Evolutionary conservation across 441 rosid species (phyloP), one percentile per base, ranked within the genome.

Genomic region (Erysimum cheiri): DNA sequence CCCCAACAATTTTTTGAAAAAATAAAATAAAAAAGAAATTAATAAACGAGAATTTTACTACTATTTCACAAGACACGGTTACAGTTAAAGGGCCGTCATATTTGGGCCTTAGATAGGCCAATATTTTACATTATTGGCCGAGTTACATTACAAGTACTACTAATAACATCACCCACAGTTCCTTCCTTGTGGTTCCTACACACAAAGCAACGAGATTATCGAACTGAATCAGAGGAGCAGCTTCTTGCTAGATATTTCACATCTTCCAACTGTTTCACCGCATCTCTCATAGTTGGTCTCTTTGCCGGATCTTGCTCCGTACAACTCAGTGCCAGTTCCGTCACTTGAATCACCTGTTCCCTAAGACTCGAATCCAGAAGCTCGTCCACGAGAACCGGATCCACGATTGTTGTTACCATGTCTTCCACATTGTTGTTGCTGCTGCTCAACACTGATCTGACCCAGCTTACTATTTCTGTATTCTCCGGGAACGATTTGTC

Each of bases 211-310:
- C 66, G 53, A 35, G 35, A 64, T 49, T 48, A 64, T 36, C 47
- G 47, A 66, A 73, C 77, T 19, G 66, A 73, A n/a, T 13, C 66
- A 39, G 64, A 63, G 41, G 47, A 41, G 78, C 75, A 50, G 71
- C 75, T 35, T 75, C 66, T 54, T 22, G 13, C 47, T 19, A 64
- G 36, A 56, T 19, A 54, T 28, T 68, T 70, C 32, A 81, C 71
- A 28, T 79, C 70, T 9, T 72, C 12, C 65, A 92, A 74, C 67
- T 73, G 81, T 74, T 77, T 88, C 22, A 86, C 96, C n/a, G 81
- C 98, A 44, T 87, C 85, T 78, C 86, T 85, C 96, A 83, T 93
- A 31, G 82, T 73, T 2, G 91, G 94, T 67, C 98, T 83, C 56
- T 19, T 80, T 47, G 70, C 67, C 1, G 93, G 90, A 11, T 87